Base-by-base conservation (phyloP, 768 basidiomycete species). In the Lepiota venenata region DNA sequence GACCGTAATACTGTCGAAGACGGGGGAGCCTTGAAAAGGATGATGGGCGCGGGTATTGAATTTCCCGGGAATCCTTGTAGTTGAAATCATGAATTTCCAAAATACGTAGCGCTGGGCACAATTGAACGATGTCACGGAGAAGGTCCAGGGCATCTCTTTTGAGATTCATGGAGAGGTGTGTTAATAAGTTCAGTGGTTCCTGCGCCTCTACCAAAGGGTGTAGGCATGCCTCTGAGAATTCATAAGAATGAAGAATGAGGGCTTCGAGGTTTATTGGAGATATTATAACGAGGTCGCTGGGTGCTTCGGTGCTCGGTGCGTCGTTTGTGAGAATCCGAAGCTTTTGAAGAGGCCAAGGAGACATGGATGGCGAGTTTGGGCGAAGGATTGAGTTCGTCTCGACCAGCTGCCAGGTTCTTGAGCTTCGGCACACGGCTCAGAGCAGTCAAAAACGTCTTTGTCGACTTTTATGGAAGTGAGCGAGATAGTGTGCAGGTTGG, bases 391-490 rank as follows among this genome's bases (percentile, higher is more conserved):
- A 40, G 27, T 47, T 54, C 16, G 52, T 54, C 27, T 54, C 52
- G 38, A 54, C 36, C 45, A 54, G 18, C n/a, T 32, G 52, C 22
- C 6, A 54, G 45, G 29, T 22, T 47, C 3, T 11, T 20, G 38
- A 54, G 52, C 25, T 39, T 54, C 3, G 52, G 37, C 27, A 54
- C 18, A n/a, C 18, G 52, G 20, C 14, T 39, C 12, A 54, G 45
- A 21, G 52, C 52, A n/a, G 16, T 54, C 52, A 32, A 47, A 54
- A 14, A 54, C 52, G 44, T 38, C 21, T 29, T 47, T 38, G 45
- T 54, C 52, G 9, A 54, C 45, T 11, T 25, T 37, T n/a, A 54
- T 47, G 38, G 52, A 47, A 29, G 52, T 54, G 37, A 54, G 52
- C 18, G 52, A 47, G 38, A 54, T 47, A 16, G 52, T 54, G 20